Evolutionary conservation across 2,329 filamentous ascomycete genomes (phyloP), one percentile per base, ranked within the genome.

Genomic region (Peltaster fructicola): DNA sequence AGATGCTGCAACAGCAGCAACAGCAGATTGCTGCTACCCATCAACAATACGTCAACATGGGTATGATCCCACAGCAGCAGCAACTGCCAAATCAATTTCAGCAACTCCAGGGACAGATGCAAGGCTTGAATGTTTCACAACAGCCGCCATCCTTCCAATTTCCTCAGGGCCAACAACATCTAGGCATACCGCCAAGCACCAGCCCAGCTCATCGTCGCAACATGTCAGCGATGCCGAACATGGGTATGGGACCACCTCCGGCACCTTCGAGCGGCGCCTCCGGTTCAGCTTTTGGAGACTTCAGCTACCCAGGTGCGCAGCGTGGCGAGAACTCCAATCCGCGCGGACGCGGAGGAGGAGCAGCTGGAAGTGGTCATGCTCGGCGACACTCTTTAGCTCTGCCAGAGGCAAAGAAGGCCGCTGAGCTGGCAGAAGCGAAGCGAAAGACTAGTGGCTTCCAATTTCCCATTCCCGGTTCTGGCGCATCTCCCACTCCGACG

Each of bases 21-120:
- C 84, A 95, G 54, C 84, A 93, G 52, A 90, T 95, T 48, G 80
- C 90, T 56, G 81, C 81, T 42, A 88, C 81, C 36, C 82, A 93
- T 48, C 84, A 93, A 57, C 85, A 95, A 57, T 93, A 92, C 61
- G 76, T 92, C 45, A 92, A 88, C 53, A 84, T 93, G 78, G 81
- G 81, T 52, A 82, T 95, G 67, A 73, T 95, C 44, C 75, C 77
- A 40, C 75, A 79, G 26, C 76, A 78, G 44, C 85, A 93, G 57
- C 67, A 71, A 40, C 62, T 93, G 31, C 71, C 69, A 39, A 72
- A 70, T 38, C 66, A 65, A 43, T 88, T 79, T 61, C 76, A 74
- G 57, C 74, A 73, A 45, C 60, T 84, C 53, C 82, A 85, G 57
- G 68, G 69, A 32, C 69, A 73, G 51, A 76, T 92, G 65, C 61